Conservation (phyloP, 257 asterid species). For the Ilex asprella region DNA sequence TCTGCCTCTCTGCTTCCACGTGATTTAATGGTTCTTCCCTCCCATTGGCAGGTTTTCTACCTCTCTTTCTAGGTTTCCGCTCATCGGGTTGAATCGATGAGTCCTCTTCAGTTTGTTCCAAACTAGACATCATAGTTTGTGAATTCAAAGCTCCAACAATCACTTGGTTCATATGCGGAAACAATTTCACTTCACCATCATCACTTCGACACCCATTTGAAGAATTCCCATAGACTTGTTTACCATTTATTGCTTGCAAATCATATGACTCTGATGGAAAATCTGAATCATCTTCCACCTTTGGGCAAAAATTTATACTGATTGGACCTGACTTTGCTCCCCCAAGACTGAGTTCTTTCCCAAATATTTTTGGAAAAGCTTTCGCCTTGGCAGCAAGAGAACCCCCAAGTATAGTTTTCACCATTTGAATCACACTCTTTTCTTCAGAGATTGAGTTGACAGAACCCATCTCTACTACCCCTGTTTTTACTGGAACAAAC, state of each 20-base stretch:
- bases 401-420: constrained; percentile 49
- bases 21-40: constrained; percentile 88
- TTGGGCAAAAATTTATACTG: constrained; percentile 64
- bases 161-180: constrained; percentile 26
- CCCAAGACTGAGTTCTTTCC: constrained; percentile 72
- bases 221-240: constrained; percentile 44
- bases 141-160: constrained; percentile 14
- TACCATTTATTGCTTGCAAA: constrained; percentile 34
- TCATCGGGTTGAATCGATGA: constrained; percentile 48
- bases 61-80: constrained; percentile 74
- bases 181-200: constrained; percentile 44
- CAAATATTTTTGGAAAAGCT: constrained; percentile 51
- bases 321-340: constrained; percentile 62
- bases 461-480: constrained; percentile 84
- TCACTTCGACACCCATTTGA: constrained; percentile 56
- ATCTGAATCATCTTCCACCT: constrained; percentile 52
- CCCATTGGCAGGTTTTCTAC: constrained; percentile 84
- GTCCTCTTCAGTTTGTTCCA: constrained; percentile 40
- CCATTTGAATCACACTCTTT: constrained; percentile 41
- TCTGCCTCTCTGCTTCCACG: constrained; percentile 91
- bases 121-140: constrained; percentile 11
- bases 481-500: constrained; percentile 72
- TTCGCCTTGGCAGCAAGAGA: constrained; percentile 40
- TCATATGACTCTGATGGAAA: constrained; percentile 45
- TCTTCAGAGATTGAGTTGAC: constrained; percentile 55